A percentile compares a stretch with the other conserved stretches of the same genome.
phyloP scores from a whole-genome alignment of 176 grass and related monocot species.

The Zizania latifolia region DNA sequence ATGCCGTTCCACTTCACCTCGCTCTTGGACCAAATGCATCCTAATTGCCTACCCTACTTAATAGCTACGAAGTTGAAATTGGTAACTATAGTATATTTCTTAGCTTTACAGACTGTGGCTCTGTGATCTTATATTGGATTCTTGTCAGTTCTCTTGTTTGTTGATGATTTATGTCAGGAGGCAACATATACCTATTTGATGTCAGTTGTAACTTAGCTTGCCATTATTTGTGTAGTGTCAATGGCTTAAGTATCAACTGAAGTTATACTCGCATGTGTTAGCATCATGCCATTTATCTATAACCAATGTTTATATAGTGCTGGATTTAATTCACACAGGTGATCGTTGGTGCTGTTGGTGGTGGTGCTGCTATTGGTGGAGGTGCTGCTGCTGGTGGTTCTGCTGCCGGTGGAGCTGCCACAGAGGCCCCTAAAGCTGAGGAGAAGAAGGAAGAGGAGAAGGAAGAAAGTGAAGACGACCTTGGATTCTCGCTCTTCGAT shows the following conservation, averaged over 20 bases:
- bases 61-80: not conserved
- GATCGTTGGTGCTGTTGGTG: constrained; percentile 50
- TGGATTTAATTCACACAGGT: constrained; percentile 31
- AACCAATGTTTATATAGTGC: not conserved
- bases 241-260: too few relatives aligned
- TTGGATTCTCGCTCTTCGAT: constrained; percentile 94
- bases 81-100: too few relatives aligned
- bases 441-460: constrained; percentile 92
- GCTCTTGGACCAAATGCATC: too few relatives aligned
- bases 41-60: not conserved
- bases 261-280: not conserved
- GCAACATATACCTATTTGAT: not conserved
- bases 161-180: not conserved
- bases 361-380: constrained; percentile 46
- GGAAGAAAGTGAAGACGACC: constrained; percentile 85
- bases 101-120: too few relatives aligned
- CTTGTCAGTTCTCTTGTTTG: not conserved
- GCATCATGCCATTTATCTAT: not conserved
- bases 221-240: not conserved
- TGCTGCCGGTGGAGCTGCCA: constrained; percentile 25
- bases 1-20: too few relatives aligned
- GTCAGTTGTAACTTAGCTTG: not conserved
- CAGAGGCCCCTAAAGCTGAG: constrained; percentile 50
- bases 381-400: constrained; percentile 19
- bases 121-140: not conserved